Conservation (phyloP, 768 basidiomycete species). For the Amanita fuliginea region DNA sequence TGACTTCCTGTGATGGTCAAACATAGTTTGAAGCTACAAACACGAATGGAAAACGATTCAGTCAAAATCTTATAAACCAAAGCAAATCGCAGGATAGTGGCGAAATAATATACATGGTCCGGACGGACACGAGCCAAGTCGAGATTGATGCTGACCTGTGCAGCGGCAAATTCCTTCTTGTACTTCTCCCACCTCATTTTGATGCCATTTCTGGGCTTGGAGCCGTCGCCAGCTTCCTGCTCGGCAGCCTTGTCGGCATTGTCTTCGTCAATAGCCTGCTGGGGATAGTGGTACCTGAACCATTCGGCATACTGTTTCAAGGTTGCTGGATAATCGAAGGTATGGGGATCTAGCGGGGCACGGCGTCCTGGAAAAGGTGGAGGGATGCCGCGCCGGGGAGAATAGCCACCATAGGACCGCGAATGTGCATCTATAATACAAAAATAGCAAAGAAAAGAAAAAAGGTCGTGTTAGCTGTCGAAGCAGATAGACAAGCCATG, state of each 20-base stretch:
- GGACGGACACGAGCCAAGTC: conserved; percentile 11
- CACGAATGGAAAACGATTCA: conserved; percentile 25
- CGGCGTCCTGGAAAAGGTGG: conserved; percentile 40
- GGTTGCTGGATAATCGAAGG: conserved; percentile 70
- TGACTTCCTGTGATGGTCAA: conserved; percentile 90
- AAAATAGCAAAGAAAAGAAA: not conserved
- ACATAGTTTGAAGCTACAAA: conserved; percentile 87
- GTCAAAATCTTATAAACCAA: conserved; percentile 14
- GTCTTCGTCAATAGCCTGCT: conserved; percentile 75
- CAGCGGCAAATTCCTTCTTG: conserved; percentile 79
- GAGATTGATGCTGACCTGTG: conserved; percentile 57
- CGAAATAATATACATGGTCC: conserved; percentile 17
- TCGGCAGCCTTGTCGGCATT: conserved; percentile 76
- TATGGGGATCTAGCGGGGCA: conserved; percentile 68
- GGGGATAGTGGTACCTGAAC: conserved; percentile 70
- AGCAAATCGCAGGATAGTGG: conserved; percentile 12
- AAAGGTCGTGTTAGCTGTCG: conserved; percentile 8
- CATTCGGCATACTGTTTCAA: conserved; percentile 83
- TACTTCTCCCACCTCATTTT: conserved; percentile 86
- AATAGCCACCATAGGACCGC: conserved; percentile 45
- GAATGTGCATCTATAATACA: conserved; percentile 47
- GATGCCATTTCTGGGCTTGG: conserved; percentile 78
- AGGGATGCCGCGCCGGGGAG: conserved; percentile 50
- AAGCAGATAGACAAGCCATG: conserved; percentile 4
- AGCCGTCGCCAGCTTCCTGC: conserved; percentile 71